These are phyloP conservation scores for Forsythia viridissima DNA, from an alignment of 257 asterid genomes.

Conservation along the genomic window DNA sequence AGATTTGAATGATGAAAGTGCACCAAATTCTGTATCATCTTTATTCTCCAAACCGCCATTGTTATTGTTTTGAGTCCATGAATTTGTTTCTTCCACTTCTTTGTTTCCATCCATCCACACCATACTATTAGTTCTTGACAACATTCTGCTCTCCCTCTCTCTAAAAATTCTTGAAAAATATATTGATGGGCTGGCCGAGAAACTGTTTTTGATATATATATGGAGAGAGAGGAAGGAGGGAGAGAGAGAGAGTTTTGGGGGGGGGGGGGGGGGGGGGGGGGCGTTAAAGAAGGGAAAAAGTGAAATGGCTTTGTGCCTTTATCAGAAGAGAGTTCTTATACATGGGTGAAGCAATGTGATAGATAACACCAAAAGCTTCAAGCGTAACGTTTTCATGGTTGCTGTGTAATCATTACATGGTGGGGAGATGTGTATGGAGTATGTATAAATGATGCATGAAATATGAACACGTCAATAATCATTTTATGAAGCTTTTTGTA, in stretches of 20 bases:
- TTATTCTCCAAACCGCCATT: conserved; percentile 30
- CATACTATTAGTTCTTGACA: conserved; percentile 66
- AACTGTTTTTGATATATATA: background rate
- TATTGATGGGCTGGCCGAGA: background rate
- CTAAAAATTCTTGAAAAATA: background rate
- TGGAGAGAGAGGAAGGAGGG: background rate
- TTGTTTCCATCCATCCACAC: conserved; percentile 71
- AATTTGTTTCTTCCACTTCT: conserved; percentile 24
- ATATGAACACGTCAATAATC: too few relatives aligned
- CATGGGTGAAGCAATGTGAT: conserved; percentile 32
- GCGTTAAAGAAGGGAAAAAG: conserved; percentile 34
- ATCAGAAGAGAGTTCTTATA: conserved; percentile 25
- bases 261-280: background rate
- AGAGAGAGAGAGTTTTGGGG: background rate
- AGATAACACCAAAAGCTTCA: conserved; percentile 25
- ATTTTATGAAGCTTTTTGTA: too few relatives aligned
- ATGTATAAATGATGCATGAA: too few relatives aligned
- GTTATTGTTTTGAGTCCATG: conserved; percentile 51
- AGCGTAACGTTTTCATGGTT: conserved; percentile 34
- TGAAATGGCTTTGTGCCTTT: conserved; percentile 24
- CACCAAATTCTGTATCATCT: conserved; percentile 55
- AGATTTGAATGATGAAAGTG: conserved; percentile 65
- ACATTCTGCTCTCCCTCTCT: conserved; percentile 32
- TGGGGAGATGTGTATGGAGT: too few relatives aligned
- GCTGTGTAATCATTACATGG: conserved; percentile 7